Evolutionary conservation across 202 grass and related monocot genomes (phyloP), one percentile per base, ranked within the genome.

Genomic region (Setaria viridis): DNA sequence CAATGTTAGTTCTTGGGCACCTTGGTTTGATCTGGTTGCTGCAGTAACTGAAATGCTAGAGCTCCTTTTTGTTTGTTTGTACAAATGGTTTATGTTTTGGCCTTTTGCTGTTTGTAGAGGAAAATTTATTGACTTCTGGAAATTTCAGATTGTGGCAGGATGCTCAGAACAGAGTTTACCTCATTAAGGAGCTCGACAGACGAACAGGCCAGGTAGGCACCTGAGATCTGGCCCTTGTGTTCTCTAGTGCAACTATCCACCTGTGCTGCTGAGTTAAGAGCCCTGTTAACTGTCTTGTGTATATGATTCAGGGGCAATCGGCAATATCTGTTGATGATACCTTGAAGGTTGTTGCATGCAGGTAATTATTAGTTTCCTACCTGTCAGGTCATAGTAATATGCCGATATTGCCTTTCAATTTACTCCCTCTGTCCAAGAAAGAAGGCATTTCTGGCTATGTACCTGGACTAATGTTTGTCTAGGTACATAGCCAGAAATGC

Each of bases 321-420:
- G 85, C 92, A 37, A 94, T 99, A 82, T 96, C 92, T 45, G 97
- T 99, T 30, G 97, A 97, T 48, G 94, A 99, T 69, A 99, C 92
- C 11, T 85, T 99, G 77, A 99, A 99, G 85, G 90, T 97, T 78
- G 97, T 97, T 39, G 85, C 94, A 35, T 99, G 94, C 94, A 99
- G 94, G 97, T 99, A 91, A 86, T 39, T 72, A 29, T 74, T 70
- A 25, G 4, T 53, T 85, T 63, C 41, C 59, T 65, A 39, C 21
- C 43, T 88, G 51, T 53, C 42, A 33, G 19, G 35, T 46, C 57
- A 51, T 39, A 70, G 76, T 59, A 66, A 29, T 67, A 71, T 32
- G 43, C 62, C 34, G 14, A 76, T 64, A 20, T 37, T 54, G 10
- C 46, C 59, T 58, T 66, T 64, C 75, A 34, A 30, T 64, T 55